These are phyloP conservation scores for Mycena belliarum DNA, from an alignment of 768 basidiomycete genomes.

Conservation along the genomic window DNA sequence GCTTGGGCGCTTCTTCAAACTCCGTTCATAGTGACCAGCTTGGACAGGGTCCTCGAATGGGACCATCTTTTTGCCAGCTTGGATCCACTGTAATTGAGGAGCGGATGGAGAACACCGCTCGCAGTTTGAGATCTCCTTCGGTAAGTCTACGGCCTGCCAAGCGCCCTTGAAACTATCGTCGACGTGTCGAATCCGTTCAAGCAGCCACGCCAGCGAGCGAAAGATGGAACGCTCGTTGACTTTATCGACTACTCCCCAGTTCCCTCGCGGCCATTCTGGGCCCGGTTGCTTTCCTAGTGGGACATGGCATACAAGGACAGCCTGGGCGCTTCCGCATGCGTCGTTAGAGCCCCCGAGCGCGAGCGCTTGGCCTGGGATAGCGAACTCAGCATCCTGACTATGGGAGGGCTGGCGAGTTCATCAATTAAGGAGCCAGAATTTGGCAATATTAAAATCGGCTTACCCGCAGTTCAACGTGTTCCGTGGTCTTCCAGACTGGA, in stretches of 20 bases:
- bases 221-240: slow-evolving; percentile 83
- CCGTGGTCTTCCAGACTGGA: slow-evolving; percentile 63
- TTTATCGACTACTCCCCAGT: slow-evolving; percentile 83
- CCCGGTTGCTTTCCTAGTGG: slow-evolving; percentile 71
- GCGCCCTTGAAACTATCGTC: slow-evolving; percentile 54
- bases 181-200: slow-evolving; percentile 79
- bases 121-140: slow-evolving; percentile 56
- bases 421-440: slow-evolving; percentile 12
- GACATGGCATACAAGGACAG: slow-evolving; percentile 76
- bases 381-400: slow-evolving; percentile 59
- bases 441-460: slow-evolving; percentile 14
- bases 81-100: slow-evolving; percentile 77
- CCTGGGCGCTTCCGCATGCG: slow-evolving; percentile 74
- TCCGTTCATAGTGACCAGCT: slow-evolving; percentile 87
- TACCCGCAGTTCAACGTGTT: slow-evolving; percentile 57
- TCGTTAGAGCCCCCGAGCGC: slow-evolving; percentile 54
- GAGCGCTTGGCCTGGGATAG: slow-evolving; percentile 58
- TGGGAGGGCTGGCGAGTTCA: slow-evolving; percentile 47
- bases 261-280: slow-evolving; percentile 72
- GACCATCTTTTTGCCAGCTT: slow-evolving; percentile 56
- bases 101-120: slow-evolving; percentile 79
- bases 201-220: slow-evolving; percentile 81
- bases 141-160: slow-evolving; percentile 64
- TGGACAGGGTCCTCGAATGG: slow-evolving; percentile 84
- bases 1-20: slow-evolving; percentile 81